Base-by-base conservation (phyloP, 768 basidiomycete genomes). In the Suillus occidentalis region DNA sequence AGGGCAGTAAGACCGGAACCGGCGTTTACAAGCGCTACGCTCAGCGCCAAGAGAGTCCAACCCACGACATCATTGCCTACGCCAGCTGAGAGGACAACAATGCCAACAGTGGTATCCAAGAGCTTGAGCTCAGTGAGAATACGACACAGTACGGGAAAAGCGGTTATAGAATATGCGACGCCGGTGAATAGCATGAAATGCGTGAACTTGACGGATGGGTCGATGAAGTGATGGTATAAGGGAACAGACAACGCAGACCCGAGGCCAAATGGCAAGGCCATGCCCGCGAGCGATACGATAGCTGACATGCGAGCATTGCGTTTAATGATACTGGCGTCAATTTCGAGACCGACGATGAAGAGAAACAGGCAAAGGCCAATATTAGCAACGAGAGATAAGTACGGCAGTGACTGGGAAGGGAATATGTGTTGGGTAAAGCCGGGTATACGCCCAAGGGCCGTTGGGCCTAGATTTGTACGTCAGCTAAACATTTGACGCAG, bases 121-220 rank as follows among this genome's bases (percentile, higher is more conserved):
- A 99, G 81, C 76, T 95, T 95, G 63, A 97, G 85, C 73, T 97
- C 95, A 2, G 91, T 91, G 53, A 98, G 81, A 76, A 97, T 91
- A 67, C 95, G 84, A 75, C 91, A 94, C 8, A 95, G 81, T 2
- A 95, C 90, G 1, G 94, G 92, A 67, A 94, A 92, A 0, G 92
- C 92, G 0, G 92, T 94, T 71, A 94, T 94, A 4, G 90, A 89
- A 78, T 89, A 95, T 1, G 95, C 94, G 25, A 96, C 94, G 16
- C 94, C 95, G 12, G 92, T 88, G 77, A 99, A 98, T 43, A 99
- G 87, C 85, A 97, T 88, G 76, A 99, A 99, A 74, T 97, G 83
- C 0, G 92, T 89, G 75, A 95, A 97, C 61, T 87, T 82, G 58
- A 89, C 83, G 55, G 77, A 80, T 1, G 79, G 75, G 71, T 89